phyloP scores from a whole-genome alignment of 768 basidiomycete species.

The Tulasnella sp. region DNA sequence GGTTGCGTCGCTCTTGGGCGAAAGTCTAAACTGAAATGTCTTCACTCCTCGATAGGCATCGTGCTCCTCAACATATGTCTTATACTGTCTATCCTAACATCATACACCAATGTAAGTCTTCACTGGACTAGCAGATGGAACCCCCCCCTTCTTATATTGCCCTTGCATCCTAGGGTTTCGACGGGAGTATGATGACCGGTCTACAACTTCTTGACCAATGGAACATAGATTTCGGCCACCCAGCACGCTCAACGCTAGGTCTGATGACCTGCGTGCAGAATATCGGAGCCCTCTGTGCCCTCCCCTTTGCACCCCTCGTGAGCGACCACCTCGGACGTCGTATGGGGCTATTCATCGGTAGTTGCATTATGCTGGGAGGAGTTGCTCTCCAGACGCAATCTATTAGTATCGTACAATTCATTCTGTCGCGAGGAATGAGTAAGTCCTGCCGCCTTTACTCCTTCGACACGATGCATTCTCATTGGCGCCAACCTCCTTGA shows the following conservation, averaged over 20 bases:
- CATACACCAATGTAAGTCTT: conserved; percentile 27
- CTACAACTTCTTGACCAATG: conserved; percentile 28
- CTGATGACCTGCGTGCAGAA: conserved; percentile 27
- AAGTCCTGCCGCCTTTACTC: conserved; percentile 24
- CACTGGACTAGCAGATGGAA: not conserved
- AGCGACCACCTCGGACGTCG: conserved; percentile 64
- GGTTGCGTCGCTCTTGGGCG: not conserved
- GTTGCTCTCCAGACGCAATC: conserved; percentile 55
- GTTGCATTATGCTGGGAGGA: conserved; percentile 61
- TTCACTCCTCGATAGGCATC: conserved; percentile 12
- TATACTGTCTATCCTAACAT: conserved; percentile 21
- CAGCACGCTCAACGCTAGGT: conserved; percentile 19
- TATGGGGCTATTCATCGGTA: conserved; percentile 56
- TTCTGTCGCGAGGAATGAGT: conserved; percentile 53
- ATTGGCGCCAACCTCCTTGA: not conserved
- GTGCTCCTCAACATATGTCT: conserved; percentile 22
- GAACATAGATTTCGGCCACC: conserved; percentile 26
- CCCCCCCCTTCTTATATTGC: not conserved
- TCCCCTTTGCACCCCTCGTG: conserved; percentile 59
- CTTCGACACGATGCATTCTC: not conserved
- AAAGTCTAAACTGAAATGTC: not conserved
- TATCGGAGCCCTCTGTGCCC: conserved; percentile 42
- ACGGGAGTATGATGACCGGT: conserved; percentile 26
- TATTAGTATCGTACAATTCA: conserved; percentile 49
- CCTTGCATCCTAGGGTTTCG: conserved; percentile 22